These are phyloP conservation scores for Leccinum glutinopallens DNA, from an alignment of 1,284 basidiomycete genomes.

Conservation along the genomic window DNA sequence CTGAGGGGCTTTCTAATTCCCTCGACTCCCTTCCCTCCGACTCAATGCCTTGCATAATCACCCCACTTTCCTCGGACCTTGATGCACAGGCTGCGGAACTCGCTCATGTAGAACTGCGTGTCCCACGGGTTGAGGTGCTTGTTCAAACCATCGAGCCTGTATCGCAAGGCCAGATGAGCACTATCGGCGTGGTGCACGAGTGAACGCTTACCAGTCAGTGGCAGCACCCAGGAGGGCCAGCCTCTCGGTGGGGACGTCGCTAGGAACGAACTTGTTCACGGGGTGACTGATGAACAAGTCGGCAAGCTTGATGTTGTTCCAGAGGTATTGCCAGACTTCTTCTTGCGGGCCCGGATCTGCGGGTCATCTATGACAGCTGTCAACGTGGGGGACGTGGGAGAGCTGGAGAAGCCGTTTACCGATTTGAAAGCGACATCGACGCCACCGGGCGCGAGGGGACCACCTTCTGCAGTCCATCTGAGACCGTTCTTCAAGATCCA, in stretches of 20 bases:
- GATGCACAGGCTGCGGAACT: conserved; percentile 71
- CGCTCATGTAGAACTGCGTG: conserved; percentile 79
- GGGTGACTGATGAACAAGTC: conserved; percentile 90
- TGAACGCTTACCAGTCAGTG: conserved; percentile 66
- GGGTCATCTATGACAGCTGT: conserved; percentile 61
- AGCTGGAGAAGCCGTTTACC: conserved; percentile 44
- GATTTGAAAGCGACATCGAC: conserved; percentile 85
- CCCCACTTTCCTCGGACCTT: conserved; percentile 50
- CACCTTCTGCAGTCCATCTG: conserved; percentile 80
- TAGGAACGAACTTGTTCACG: conserved; percentile 88
- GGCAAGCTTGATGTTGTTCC: conserved; percentile 83
- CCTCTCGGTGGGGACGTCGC: conserved; percentile 73
- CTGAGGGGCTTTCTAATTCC: conserved; percentile 27
- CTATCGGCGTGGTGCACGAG: background rate
- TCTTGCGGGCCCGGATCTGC: conserved; percentile 85
- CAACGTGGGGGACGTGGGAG: conserved; percentile 9
- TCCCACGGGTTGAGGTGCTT: conserved; percentile 80
- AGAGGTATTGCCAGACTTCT: conserved; percentile 88
- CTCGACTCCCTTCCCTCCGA: conserved; percentile 23
- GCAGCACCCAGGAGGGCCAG: conserved; percentile 74
- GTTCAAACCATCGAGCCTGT: conserved; percentile 86
- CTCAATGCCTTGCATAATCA: conserved; percentile 59
- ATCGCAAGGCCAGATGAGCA: background rate
- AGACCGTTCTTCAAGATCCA: conserved; percentile 86
- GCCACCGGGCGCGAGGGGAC: conserved; percentile 74